Evolutionary conservation across 805 yeast species (phyloP).

Genomic region (Saturnispora galanensis): DNA sequence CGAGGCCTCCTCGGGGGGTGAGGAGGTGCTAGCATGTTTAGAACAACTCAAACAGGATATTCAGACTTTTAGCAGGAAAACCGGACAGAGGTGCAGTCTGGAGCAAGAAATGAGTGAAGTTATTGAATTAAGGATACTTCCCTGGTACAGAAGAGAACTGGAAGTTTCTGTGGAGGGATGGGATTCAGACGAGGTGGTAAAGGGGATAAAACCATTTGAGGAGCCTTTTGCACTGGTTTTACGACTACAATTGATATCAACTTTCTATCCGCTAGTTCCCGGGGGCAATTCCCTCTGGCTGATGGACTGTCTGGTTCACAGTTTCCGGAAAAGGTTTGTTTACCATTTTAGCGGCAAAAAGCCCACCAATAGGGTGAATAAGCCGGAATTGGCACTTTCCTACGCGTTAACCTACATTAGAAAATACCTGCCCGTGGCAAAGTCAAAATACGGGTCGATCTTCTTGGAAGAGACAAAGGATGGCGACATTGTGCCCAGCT

Average conservation of each 20-base stretch:
- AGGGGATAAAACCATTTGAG: not conserved
- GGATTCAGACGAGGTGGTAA: not conserved
- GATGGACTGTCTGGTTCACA: conserved; percentile 35
- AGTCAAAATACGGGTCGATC: conserved; percentile 4
- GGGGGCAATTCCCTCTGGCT: conserved; percentile 41
- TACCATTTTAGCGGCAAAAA: conserved; percentile 49
- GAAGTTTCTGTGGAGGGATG: not conserved
- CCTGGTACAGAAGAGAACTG: not conserved
- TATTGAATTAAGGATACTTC: not conserved
- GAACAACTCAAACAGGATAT: too few species aligned
- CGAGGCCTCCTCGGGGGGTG: not conserved
- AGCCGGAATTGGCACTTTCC: conserved; percentile 63
- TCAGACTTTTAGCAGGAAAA: too few species aligned
- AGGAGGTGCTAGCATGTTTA: too few species aligned
- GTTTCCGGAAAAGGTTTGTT: conserved; percentile 40
- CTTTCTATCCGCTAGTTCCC: conserved; percentile 22
- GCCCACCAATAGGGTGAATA: conserved; percentile 54
- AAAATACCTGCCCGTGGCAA: conserved; percentile 22
- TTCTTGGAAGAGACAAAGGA: too few species aligned
- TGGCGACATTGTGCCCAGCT: conserved; percentile 13
- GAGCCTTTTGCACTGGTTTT: conserved; percentile 9
- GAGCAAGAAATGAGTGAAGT: not conserved
- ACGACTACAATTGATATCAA: conserved; percentile 25
- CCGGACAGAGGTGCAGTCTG: too few species aligned
- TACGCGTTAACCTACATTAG: conserved; percentile 37